Evolutionary conservation across 2,329 filamentous ascomycete genomes (phyloP).

Genomic region (Diplodia scrobiculata): DNA sequence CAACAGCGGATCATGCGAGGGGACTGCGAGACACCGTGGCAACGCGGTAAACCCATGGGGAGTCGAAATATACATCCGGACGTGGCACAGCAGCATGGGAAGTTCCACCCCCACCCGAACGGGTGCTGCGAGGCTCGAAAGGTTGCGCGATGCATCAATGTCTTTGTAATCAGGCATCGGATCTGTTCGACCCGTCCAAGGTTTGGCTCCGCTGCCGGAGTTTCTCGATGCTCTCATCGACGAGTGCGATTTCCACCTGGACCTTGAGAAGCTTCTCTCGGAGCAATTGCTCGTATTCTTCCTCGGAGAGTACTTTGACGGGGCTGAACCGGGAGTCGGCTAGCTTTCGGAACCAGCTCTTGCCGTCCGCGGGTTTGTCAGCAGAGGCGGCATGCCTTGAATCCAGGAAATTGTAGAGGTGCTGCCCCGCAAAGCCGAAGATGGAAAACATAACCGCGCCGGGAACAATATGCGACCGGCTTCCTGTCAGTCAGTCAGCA

Average conservation of each 20-base stretch:
- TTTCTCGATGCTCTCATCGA: slow-evolving; percentile 72
- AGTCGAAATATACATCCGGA: neutral
- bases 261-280: slow-evolving; percentile 69
- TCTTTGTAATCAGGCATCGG: neutral
- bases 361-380: slow-evolving; percentile 42
- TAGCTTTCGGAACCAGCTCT: slow-evolving; percentile 53
- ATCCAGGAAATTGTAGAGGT: slow-evolving; percentile 57
- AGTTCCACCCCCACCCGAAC: neutral
- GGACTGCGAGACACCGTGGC: neutral
- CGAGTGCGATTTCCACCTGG: slow-evolving; percentile 74
- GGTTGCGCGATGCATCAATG: neutral
- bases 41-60: neutral
- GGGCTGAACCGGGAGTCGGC: slow-evolving; percentile 70
- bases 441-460: slow-evolving; percentile 62
- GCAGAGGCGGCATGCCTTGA: slow-evolving; percentile 32
- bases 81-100: neutral
- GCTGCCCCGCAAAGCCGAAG: slow-evolving; percentile 61
- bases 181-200: neutral
- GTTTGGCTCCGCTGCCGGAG: slow-evolving; percentile 41
- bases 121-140: neutral
- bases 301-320: slow-evolving; percentile 68
- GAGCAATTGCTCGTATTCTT: slow-evolving; percentile 72
- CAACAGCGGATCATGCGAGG: neutral
- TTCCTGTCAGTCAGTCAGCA: slow-evolving; percentile 27
- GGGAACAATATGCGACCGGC: slow-evolving; percentile 50